phyloP scores from a whole-genome alignment of 805 yeast genomes.

The Metschnikowia amazonensis region DNA sequence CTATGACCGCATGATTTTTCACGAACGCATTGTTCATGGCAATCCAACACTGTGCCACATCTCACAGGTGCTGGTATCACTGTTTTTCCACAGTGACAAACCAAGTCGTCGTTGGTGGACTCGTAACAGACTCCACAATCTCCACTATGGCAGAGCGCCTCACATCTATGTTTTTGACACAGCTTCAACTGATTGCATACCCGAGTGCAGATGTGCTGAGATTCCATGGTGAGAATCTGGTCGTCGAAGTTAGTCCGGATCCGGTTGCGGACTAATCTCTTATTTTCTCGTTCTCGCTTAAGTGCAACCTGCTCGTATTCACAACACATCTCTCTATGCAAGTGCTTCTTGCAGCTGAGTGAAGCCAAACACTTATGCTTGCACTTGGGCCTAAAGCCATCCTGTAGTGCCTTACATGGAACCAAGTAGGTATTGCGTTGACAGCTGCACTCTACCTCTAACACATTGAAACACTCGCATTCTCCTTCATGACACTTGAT shows the following conservation, averaged over 20 bases:
- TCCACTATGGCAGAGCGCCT: slow-evolving; percentile 72
- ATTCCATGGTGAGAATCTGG: slow-evolving; percentile 59
- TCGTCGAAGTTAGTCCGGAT: slow-evolving; percentile 38
- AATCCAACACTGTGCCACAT: slow-evolving; percentile 67
- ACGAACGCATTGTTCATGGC: slow-evolving; percentile 63
- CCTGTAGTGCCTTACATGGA: slow-evolving; percentile 57
- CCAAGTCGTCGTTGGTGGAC: slow-evolving; percentile 72
- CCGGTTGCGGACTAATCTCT: slow-evolving; percentile 48
- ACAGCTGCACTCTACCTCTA: slow-evolving; percentile 60
- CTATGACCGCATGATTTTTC: slow-evolving; percentile 65
- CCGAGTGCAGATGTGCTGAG: slow-evolving; percentile 67
- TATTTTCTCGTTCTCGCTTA: slow-evolving; percentile 49
- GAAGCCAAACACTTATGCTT: slow-evolving; percentile 66
- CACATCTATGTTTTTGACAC: slow-evolving; percentile 65
- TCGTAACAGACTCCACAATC: slow-evolving; percentile 78
- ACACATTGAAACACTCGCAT: slow-evolving; percentile 60
- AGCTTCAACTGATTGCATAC: slow-evolving; percentile 58
- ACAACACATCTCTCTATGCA: slow-evolving; percentile 70
- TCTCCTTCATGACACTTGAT: slow-evolving; percentile 73
- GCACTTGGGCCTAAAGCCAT: slow-evolving; percentile 58
- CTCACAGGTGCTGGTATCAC: slow-evolving; percentile 77
- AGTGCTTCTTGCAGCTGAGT: slow-evolving; percentile 77
- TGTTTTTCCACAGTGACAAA: slow-evolving; percentile 79
- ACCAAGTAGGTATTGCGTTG: slow-evolving; percentile 52
- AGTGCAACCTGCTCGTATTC: slow-evolving; percentile 59